These are phyloP conservation scores for Vickermania spadyakhi DNA, from an alignment of 208 protist genomes.

Conservation along the genomic window DNA sequence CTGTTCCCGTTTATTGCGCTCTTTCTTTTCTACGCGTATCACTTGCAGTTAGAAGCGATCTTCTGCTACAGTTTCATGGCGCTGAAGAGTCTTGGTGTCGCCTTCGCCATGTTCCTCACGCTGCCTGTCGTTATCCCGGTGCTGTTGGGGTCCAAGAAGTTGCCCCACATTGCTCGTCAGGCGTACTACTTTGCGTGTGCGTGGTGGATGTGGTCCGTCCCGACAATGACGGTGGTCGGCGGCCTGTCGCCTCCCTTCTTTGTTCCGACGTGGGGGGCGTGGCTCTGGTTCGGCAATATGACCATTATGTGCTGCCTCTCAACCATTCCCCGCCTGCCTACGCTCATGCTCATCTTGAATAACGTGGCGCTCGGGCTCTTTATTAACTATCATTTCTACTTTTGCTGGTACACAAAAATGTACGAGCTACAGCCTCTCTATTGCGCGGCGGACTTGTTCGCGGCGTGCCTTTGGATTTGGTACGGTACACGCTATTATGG, in stretches of 20 bases:
- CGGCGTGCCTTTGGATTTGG: constrained; percentile 51
- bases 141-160: constrained; percentile 11
- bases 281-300: constrained; percentile 51
- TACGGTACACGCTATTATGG: constrained; percentile 51
- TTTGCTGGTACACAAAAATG: constrained; percentile 22
- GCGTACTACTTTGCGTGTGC: constrained; percentile 39
- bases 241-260: constrained; percentile 35
- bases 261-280: constrained; percentile 39
- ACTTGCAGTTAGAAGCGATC: constrained; percentile 16
- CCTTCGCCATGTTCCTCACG: constrained; percentile 22
- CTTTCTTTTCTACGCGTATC: constrained; percentile 23
- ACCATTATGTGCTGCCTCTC: constrained; percentile 50
- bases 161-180: constrained; percentile 11
- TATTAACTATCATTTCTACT: constrained; percentile 54
- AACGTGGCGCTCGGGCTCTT: constrained; percentile 33
- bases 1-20: constrained; percentile 6
- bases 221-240: constrained; percentile 46
- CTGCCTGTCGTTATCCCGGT: constrained; percentile 35
- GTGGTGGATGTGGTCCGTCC: constrained; percentile 63
- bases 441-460: constrained; percentile 27
- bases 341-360: constrained; percentile 37
- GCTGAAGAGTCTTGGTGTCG: constrained; percentile 21
- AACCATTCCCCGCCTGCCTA: constrained; percentile 45
- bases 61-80: background rate
- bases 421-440: constrained; percentile 22